Evolutionary conservation across 73 alveolate genomes (phyloP).

Genomic region (Tetrahymena thermophila): DNA sequence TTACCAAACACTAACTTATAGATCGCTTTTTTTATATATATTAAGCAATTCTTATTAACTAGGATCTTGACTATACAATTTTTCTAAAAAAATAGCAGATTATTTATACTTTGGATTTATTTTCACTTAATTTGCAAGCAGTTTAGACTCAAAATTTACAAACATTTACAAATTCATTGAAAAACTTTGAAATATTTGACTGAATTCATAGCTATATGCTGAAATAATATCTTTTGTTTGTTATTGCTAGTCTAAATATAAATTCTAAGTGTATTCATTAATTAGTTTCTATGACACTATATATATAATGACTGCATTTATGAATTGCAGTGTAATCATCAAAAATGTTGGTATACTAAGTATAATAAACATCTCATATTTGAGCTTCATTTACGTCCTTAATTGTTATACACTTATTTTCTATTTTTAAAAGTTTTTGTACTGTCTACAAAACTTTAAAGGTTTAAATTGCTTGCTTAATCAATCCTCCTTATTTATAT

Average conservation of each 20-base stretch:
- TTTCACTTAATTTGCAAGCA: background rate
- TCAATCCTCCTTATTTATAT: background rate
- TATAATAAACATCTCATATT: background rate
- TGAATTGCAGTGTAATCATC: background rate
- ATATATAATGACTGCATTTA: background rate
- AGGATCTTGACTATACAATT: background rate
- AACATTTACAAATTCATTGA: background rate
- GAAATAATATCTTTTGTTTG: background rate
- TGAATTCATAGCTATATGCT: background rate
- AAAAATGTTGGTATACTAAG: background rate
- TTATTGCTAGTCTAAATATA: background rate
- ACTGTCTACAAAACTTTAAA: background rate
- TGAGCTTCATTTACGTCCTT: background rate
- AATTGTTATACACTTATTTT: background rate
- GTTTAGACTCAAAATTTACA: background rate
- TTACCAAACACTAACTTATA: background rate
- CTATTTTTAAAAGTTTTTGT: background rate
- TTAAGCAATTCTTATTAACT: background rate
- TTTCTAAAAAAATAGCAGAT: background rate
- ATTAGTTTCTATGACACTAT: background rate
- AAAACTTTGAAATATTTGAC: background rate
- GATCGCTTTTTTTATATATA: background rate
- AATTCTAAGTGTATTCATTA: background rate
- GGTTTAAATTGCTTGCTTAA: background rate
- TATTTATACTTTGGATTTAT: background rate